Percentiles rank a stretch among this genome's conserved stretches.
Evolutionary conservation across 108 stramenopile genomes (phyloP).

Genomic region (Seminavis robusta): DNA sequence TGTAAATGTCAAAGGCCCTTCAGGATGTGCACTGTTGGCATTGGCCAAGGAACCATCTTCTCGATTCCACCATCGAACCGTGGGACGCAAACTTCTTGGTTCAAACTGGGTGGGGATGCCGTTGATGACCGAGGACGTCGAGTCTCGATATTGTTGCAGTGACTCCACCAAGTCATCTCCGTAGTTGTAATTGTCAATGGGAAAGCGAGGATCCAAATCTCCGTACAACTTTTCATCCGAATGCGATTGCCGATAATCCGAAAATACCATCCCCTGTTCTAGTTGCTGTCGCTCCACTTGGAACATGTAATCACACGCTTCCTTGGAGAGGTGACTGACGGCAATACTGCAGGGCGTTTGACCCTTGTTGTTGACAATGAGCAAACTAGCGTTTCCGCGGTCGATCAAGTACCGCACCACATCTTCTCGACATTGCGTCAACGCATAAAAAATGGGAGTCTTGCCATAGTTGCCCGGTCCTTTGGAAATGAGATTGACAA

Average conservation of each 20-base stretch:
- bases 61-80: conserved; percentile 25
- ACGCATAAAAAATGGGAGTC: conserved; percentile 78
- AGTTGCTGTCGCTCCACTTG: conserved; percentile 10
- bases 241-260: conserved; percentile 61
- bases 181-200: conserved; percentile 17
- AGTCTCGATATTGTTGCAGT: conserved; percentile 12
- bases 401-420: conserved; percentile 48
- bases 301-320: conserved; percentile 9
- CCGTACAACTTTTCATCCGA: conserved; percentile 66
- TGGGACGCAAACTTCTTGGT: conserved; percentile 27
- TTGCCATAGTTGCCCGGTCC: conserved; percentile 73
- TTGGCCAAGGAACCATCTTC: conserved; percentile 9
- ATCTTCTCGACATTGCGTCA: conserved; percentile 61
- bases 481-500: conserved; percentile 48
- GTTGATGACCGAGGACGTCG: not conserved
- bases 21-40: conserved; percentile 4
- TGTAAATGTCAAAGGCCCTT: conserved; percentile 18
- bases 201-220: conserved; percentile 71
- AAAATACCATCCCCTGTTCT: conserved; percentile 27
- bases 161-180: conserved; percentile 8
- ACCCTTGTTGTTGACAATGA: conserved; percentile 88
- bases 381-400: conserved; percentile 32
- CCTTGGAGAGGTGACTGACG: conserved; percentile 11
- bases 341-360: conserved; percentile 69
- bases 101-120: conserved; percentile 12